These are phyloP conservation scores for Silene conica DNA, from an alignment of 148 eudicot genomes.

Conservation along the genomic window DNA sequence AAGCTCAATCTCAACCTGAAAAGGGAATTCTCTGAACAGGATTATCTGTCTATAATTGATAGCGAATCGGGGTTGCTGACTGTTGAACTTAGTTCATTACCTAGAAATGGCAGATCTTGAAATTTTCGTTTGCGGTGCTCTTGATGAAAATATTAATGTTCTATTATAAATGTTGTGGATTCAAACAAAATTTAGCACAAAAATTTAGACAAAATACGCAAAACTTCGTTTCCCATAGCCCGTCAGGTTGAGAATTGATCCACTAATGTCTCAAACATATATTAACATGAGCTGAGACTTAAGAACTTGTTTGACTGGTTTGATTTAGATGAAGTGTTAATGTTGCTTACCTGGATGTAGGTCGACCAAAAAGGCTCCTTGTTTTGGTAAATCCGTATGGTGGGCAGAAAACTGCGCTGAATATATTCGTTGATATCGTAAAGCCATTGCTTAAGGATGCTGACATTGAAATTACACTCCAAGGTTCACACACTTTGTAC, in stretches of 20 bases:
- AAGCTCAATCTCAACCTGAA: neutral
- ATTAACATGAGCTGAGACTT: neutral
- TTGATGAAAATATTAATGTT: no score
- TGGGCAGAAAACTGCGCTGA: conserved; percentile 63
- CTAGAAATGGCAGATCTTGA: neutral
- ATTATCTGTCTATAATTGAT: neutral
- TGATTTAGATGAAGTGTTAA: neutral
- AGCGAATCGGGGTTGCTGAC: no score
- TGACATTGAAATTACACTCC: conserved; percentile 49
- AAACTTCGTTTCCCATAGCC: no score
- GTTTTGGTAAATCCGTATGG: conserved; percentile 87
- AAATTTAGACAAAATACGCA: no score
- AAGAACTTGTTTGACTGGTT: neutral
- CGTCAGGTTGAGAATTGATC: neutral
- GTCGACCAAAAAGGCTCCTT: conserved; percentile 72
- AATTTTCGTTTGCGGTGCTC: no score
- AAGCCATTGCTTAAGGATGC: conserved; percentile 85
- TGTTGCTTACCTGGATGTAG: conserved; percentile 30
- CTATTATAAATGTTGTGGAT: no score
- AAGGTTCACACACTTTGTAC: conserved; percentile 40
- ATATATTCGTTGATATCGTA: conserved; percentile 55
- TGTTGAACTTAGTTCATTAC: neutral
- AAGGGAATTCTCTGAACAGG: neutral
- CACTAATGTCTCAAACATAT: neutral
- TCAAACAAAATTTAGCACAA: no score